A percentile compares a stretch with the other conserved stretches of the same genome.
Evolutionary conservation across 139 green algal genomes (phyloP).

Genomic region (Coelastrella sp.): DNA sequence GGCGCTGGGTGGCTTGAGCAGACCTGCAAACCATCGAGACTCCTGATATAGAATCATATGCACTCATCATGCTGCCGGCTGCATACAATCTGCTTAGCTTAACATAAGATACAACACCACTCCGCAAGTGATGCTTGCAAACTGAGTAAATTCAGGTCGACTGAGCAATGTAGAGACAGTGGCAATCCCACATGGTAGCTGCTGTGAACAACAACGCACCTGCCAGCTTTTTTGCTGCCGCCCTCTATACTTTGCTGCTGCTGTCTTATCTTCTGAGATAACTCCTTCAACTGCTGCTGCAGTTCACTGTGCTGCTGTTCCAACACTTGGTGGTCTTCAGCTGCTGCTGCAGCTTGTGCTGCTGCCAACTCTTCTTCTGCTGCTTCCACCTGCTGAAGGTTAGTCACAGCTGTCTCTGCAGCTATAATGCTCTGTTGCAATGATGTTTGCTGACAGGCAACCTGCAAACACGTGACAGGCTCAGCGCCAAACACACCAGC

Average conservation of each 20-base stretch:
- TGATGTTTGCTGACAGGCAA: neutral
- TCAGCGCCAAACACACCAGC: too few species aligned
- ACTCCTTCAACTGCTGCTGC: neutral
- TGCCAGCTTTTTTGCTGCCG: neutral
- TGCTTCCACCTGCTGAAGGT: neutral
- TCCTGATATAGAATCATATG: too few species aligned
- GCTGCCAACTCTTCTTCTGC: neutral
- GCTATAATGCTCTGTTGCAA: neutral
- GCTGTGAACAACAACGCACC: too few species aligned
- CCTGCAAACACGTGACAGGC: too few species aligned
- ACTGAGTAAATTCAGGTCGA: too few species aligned
- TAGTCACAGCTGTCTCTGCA: neutral
- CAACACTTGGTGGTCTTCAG: neutral
- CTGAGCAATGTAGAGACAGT: too few species aligned
- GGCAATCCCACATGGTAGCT: too few species aligned
- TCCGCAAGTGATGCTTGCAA: too few species aligned
- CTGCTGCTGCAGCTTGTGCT: neutral
- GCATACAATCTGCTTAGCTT: too few species aligned
- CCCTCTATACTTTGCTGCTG: neutral
- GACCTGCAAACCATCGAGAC: neutral
- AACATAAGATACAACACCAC: too few species aligned
- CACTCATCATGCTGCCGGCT: too few species aligned
- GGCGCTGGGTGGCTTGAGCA: neutral
- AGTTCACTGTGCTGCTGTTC: neutral
- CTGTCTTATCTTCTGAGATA: neutral